Conservation (phyloP, 2,329 filamentous ascomycete genomes). For the Gliomastix tumulicola region DNA sequence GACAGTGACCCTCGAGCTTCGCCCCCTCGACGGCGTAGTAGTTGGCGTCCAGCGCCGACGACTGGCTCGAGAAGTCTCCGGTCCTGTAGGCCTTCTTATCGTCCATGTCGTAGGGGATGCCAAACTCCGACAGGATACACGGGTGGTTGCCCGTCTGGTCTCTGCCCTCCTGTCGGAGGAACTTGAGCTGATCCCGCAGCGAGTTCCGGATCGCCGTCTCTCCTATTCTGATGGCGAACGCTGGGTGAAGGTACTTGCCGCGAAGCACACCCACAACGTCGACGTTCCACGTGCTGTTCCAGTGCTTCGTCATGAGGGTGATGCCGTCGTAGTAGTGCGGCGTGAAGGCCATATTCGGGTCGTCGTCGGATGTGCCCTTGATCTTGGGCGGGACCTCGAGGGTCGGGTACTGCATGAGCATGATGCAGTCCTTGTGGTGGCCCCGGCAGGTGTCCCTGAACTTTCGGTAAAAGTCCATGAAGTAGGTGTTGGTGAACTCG, state of each 20-base stretch:
- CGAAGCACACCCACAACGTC: slow-evolving; percentile 89
- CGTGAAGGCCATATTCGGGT: slow-evolving; percentile 83
- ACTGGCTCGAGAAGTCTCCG: slow-evolving; percentile 90
- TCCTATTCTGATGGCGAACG: slow-evolving; percentile 87
- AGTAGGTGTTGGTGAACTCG: slow-evolving; percentile 85
- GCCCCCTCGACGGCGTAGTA: slow-evolving; percentile 87
- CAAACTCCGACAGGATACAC: slow-evolving; percentile 88
- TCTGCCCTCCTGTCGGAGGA: slow-evolving; percentile 78
- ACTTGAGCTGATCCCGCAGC: slow-evolving; percentile 78
- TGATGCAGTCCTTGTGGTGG: slow-evolving; percentile 72
- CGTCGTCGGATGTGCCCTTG: slow-evolving; percentile 83
- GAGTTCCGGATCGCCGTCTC: slow-evolving; percentile 93
- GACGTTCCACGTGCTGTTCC: slow-evolving; percentile 96
- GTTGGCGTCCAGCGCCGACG: slow-evolving; percentile 90
- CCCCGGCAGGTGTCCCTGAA: slow-evolving; percentile 69
- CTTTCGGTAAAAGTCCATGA: slow-evolving; percentile 75
- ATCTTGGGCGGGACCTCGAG: slow-evolving; percentile 85
- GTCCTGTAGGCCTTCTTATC: slow-evolving; percentile 92
- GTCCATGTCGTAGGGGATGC: slow-evolving; percentile 98
- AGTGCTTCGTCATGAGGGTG: slow-evolving; percentile 95
- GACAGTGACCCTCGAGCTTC: slow-evolving; percentile 72
- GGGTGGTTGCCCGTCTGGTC: slow-evolving; percentile 85
- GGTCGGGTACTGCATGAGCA: slow-evolving; percentile 88
- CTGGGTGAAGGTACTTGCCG: slow-evolving; percentile 80
- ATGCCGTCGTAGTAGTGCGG: slow-evolving; percentile 97